phyloP scores from a whole-genome alignment of 768 basidiomycete genomes.

The Suillus occidentalis region DNA sequence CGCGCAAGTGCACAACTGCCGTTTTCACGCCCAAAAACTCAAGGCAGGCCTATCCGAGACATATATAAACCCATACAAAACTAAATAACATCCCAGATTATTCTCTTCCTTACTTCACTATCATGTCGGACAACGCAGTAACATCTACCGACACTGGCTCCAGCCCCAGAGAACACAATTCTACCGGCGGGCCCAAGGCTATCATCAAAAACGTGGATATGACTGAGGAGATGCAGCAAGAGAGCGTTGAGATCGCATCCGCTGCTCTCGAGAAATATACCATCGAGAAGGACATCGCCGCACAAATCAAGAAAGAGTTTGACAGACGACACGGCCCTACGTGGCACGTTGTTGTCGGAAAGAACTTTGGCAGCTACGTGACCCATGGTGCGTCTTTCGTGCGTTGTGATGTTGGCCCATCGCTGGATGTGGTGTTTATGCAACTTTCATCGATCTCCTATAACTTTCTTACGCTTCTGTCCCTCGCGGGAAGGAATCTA shows the following conservation, averaged over 20 bases:
- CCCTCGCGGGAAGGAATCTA: neutral
- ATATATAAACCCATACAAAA: conserved; percentile 27
- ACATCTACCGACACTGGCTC: conserved; percentile 54
- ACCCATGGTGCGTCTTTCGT: conserved; percentile 75
- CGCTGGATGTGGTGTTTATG: neutral
- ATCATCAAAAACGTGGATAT: conserved; percentile 98
- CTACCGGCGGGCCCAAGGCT: conserved; percentile 62
- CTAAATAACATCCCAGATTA: conserved; percentile 1
- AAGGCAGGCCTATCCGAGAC: conserved; percentile 22
- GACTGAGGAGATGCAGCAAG: conserved; percentile 95
- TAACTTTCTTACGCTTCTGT: conserved; percentile 1
- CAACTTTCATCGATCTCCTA: conserved; percentile 2
- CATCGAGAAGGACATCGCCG: conserved; percentile 98
- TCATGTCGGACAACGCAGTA: conserved; percentile 44
- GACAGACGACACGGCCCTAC: conserved; percentile 90
- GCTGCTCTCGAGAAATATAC: conserved; percentile 86
- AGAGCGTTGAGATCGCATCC: conserved; percentile 84
- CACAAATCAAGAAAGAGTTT: conserved; percentile 97
- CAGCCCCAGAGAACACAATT: conserved; percentile 37
- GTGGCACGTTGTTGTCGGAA: conserved; percentile 99
- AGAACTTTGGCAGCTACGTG: conserved; percentile 98
- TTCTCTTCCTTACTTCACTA: conserved; percentile 7
- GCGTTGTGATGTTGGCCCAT: neutral
- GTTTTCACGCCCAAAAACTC: conserved; percentile 21
- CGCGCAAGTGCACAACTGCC: conserved; percentile 12